phyloP scores from a whole-genome alignment of 169 alveolate species.

The Ichthyophthirius multifiliis region DNA sequence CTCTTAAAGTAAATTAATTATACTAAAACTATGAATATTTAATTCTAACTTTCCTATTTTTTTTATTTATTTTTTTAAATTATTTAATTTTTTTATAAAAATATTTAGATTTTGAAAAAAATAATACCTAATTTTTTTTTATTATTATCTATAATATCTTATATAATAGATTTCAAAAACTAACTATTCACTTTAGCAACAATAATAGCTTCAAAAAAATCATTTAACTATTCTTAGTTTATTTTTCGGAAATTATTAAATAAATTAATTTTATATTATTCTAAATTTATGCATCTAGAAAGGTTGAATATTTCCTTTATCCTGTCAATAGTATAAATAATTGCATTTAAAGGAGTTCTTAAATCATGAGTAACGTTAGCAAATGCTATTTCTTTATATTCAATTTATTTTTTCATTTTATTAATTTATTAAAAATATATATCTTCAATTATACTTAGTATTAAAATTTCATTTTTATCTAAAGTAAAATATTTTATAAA shows the following conservation, averaged over 20 bases:
- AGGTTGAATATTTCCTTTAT: background rate
- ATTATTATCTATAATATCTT: background rate
- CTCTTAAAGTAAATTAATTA: background rate
- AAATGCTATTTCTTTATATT: background rate
- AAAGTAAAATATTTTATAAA: background rate
- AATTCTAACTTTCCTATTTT: background rate
- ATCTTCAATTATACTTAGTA: background rate
- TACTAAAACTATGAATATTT: background rate
- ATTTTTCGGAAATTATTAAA: background rate
- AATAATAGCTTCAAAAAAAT: background rate
- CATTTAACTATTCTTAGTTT: background rate
- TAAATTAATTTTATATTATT: background rate
- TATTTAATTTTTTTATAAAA: too few relatives aligned
- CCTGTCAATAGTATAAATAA: background rate
- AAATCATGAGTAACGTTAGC: constrained; percentile 6
- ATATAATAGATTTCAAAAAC: background rate
- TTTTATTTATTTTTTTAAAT: too few relatives aligned
- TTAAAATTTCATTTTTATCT: background rate
- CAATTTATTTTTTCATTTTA: background rate
- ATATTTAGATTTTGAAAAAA: too few relatives aligned
- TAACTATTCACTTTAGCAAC: background rate
- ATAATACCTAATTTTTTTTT: background rate
- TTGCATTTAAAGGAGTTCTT: constrained; percentile 1
- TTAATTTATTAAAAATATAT: background rate
- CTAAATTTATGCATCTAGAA: background rate